Evolutionary conservation across 352 stramenopile genomes (phyloP).

Genomic region (Globisporangium apiculatum): DNA sequence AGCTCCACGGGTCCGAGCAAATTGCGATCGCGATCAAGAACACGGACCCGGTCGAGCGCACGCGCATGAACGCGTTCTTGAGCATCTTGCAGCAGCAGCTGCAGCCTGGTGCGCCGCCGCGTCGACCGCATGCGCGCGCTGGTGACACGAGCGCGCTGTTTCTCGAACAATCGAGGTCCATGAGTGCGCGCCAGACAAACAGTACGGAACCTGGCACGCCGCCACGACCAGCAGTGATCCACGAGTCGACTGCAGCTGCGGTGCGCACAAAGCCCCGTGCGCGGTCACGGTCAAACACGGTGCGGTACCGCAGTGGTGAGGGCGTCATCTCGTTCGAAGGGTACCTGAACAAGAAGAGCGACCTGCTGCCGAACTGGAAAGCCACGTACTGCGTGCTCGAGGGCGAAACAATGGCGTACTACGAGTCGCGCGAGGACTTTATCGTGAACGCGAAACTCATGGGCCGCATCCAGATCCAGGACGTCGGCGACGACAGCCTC

Average conservation of each 20-base stretch:
- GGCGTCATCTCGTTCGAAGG: slow-evolving; percentile 73
- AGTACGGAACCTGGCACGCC: slow-evolving; percentile 4
- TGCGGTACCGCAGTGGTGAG: slow-evolving; percentile 55
- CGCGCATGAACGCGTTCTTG: slow-evolving; percentile 41
- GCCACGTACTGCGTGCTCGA: slow-evolving; percentile 73
- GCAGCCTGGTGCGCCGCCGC: slow-evolving; percentile 38
- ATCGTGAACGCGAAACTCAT: slow-evolving; percentile 76
- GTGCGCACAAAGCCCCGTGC: neutral
- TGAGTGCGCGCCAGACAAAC: slow-evolving; percentile 9
- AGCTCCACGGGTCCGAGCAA: slow-evolving; percentile 62
- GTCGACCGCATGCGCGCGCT: slow-evolving; percentile 26
- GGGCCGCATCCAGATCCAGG: slow-evolving; percentile 61
- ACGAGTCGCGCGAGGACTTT: slow-evolving; percentile 77
- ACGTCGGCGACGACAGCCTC: slow-evolving; percentile 56
- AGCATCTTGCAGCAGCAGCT: slow-evolving; percentile 52
- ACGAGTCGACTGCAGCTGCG: neutral
- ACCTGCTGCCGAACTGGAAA: slow-evolving; percentile 64
- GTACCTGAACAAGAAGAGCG: slow-evolving; percentile 81
- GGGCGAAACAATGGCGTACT: slow-evolving; percentile 69
- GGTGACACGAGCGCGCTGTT: slow-evolving; percentile 49
- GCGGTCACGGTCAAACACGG: slow-evolving; percentile 47
- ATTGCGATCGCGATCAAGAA: slow-evolving; percentile 61
- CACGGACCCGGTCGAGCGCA: slow-evolving; percentile 52
- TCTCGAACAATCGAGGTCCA: slow-evolving; percentile 21
- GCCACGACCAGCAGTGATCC: neutral